Evolutionary conservation across 257 asterid genomes (phyloP).

Genomic region (Nemophila menziesii): DNA sequence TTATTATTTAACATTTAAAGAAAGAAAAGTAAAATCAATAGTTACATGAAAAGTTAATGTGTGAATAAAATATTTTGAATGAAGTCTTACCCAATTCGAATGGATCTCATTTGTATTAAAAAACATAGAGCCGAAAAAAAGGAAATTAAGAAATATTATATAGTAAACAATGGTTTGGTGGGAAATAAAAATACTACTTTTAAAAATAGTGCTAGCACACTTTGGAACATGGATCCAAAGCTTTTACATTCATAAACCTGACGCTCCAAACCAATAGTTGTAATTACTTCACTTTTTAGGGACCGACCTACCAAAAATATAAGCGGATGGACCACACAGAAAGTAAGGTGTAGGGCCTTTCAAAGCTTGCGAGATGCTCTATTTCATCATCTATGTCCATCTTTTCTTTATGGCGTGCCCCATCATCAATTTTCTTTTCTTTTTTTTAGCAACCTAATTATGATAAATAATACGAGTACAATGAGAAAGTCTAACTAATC

Average conservation of each 20-base stretch:
- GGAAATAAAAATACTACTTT: constrained; percentile 8
- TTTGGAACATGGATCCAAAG: constrained; percentile 75
- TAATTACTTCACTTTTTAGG: constrained; percentile 19
- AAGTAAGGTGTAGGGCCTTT: constrained; percentile 23
- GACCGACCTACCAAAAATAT: constrained; percentile 26
- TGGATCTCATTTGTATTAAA: too few relatives aligned
- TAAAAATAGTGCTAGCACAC: constrained; percentile 8
- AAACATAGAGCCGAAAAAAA: constrained; percentile 1
- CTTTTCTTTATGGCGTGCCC: constrained; percentile 17
- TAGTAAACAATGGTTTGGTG: background rate
- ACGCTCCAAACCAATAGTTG: constrained; percentile 18
- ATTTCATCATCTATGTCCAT: constrained; percentile 50
- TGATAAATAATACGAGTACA: too few relatives aligned
- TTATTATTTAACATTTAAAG: too few relatives aligned
- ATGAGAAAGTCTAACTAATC: too few relatives aligned
- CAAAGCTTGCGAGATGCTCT: constrained; percentile 27
- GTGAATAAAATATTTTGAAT: too few relatives aligned
- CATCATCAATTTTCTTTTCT: constrained; percentile 21
- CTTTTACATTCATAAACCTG: constrained; percentile 27
- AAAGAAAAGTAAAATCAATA: too few relatives aligned
- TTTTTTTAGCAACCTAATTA: too few relatives aligned
- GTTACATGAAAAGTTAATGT: too few relatives aligned
- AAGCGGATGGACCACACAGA: constrained; percentile 9
- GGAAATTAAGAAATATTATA: background rate
- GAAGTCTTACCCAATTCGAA: too few relatives aligned